Evolutionary conservation across 1,284 basidiomycete species (phyloP), one percentile per base, ranked within the genome.

Genomic region (Puccinia sorghi): DNA sequence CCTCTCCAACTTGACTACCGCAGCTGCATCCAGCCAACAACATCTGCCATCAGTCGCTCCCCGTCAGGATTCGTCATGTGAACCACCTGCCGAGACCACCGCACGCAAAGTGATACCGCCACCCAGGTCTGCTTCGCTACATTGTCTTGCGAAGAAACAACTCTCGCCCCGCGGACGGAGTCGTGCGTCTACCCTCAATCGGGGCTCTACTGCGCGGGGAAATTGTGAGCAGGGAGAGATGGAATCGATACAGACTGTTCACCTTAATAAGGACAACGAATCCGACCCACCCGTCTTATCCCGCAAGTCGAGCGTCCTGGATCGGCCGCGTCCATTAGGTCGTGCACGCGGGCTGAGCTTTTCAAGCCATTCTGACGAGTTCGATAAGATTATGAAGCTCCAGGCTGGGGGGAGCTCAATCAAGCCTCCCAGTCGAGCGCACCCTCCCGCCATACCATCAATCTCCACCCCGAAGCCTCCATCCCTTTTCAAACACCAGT

Each of bases 261-360:
- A 64, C 8, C 17, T 46, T 22, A 64, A 43, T 39, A 0, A 39
- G n/a, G 39, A 22, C 39, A n/a, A 12, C 46, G 15, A 11, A 25
- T 64, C 61, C 22, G 39, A 64, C 6, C 41, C 22, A 17, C 43
- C 61, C 11, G 46, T 41, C 2, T 6, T 46, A 1, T 64, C 61
- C 9, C 8, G n/a, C 15, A 72, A 72, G 52, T 46, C 52, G 7
- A 72, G 70, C 17, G 32, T 72, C 6, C 25, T 72, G 17, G 27
- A 72, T 57, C 50, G 70, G 41, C 70, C 70, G 8, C 52, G 32
- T 43, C 70, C 70, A 22, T 32, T 72, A 13, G 43, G 50, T 41
- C 52, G 70, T 25, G 50, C 27, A 4, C 37, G 70, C n/a, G 41
- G 52, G n/a, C 70, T 22, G 41, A 72, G 52, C 17, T 72, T 57